Base-by-base conservation (phyloP, 2,329 filamentous ascomycete genomes). In the Fusarium sororula region DNA sequence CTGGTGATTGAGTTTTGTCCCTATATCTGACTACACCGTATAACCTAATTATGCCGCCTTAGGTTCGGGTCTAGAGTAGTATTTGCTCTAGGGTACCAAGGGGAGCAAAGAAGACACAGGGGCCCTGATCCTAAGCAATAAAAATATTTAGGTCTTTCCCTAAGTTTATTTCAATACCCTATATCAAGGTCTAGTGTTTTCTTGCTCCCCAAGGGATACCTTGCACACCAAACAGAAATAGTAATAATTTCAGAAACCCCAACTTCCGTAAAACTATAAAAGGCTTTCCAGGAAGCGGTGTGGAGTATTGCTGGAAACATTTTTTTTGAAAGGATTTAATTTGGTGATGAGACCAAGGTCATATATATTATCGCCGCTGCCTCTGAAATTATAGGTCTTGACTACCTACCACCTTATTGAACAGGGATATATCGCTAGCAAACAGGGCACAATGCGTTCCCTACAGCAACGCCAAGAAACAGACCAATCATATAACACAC, bases 401-500 rank as follows among this genome's bases (percentile, higher is more conserved):
- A 22, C 35, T 30, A 35, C 32, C 35, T 30, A 24, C 24, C 24
- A 35, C 32, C 32, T 35, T 35, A 35, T 41, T 11, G 35, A 51
- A 37, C 63, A 38, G 18, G 63, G 51, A 28, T 66, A 8, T 11
- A 50, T 50, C 26, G 24, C 41, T 58, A n/a, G 24, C 39, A 54
- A 61, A 73, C 70, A 70, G 54, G 65, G 70, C 30, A 44, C 35
- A 20, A 63, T 67, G 42, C 57, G 57, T 60, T 63, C 58, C 57
- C 67, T 55, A 67, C 58, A 57, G 72, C 68, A 76, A 76, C 74
- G 59, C 28, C n/a, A 47, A 63, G 48, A 47, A 58, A 38, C 10
- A 11, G 50, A 37, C 71, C 71, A 74, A 74, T 64, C 57, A 74
- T 6, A 15, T 24, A 9, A 18, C 26, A 26, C 38, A 47, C 26